These are phyloP conservation scores for Gastrodia elata DNA, from an alignment of 106 monocot species.

Conservation along the genomic window DNA sequence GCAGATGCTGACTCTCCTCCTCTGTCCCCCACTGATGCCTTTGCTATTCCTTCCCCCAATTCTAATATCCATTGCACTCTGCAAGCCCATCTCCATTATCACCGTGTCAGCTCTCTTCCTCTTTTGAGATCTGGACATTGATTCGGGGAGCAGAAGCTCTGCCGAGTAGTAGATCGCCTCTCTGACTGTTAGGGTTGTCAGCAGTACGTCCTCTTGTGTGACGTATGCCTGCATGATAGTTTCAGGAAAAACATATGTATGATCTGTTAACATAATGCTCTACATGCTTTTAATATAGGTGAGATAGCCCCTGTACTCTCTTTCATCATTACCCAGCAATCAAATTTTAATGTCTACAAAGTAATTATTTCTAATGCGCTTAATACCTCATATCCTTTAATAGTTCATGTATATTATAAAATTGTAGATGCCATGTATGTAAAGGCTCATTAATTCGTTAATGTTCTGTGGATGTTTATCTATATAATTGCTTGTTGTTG, in stretches of 20 bases:
- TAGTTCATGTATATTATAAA: too few species aligned
- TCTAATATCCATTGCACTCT: slow-evolving; percentile 37
- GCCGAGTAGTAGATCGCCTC: slow-evolving; percentile 72
- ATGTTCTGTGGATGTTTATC: too few species aligned
- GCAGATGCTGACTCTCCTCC: slow-evolving; percentile 72
- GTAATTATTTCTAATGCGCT: too few species aligned
- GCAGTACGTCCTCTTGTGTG: slow-evolving; percentile 65
- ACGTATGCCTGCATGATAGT: slow-evolving; percentile 33
- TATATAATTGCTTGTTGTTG: too few species aligned
- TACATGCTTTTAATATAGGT: too few species aligned
- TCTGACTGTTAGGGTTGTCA: slow-evolving; percentile 62
- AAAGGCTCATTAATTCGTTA: too few species aligned
- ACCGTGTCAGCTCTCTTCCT: slow-evolving; percentile 39
- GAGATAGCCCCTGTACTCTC: too few species aligned
- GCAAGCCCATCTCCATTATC: slow-evolving; percentile 62
- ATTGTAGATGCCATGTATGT: too few species aligned
- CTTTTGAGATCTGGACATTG: slow-evolving; percentile 46
- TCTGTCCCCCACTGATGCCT: slow-evolving; percentile 64
- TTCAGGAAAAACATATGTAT: neutral
- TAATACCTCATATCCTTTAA: too few species aligned
- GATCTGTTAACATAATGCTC: too few species aligned
- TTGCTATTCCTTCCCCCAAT: slow-evolving; percentile 40
- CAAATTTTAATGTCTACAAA: too few species aligned
- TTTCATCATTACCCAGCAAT: too few species aligned
- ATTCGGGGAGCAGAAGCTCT: slow-evolving; percentile 50